Base-by-base conservation (phyloP, 164 flowering plant species). In the Chimonanthus praecox region DNA sequence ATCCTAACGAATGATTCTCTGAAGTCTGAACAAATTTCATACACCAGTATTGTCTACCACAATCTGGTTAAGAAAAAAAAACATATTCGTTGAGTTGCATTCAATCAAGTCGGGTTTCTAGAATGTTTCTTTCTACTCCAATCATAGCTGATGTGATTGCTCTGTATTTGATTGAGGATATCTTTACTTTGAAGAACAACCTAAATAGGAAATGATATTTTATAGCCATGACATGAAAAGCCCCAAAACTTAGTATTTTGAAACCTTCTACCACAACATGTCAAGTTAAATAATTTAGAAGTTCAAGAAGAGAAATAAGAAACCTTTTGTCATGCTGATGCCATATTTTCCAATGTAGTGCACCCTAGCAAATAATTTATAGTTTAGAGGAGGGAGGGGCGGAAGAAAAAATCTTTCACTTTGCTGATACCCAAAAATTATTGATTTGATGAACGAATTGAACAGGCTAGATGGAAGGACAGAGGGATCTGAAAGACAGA, bases 401-500 rank as follows among this genome's bases (percentile, higher is more conserved):
- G 33, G 33, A 33, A 33, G 33, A 33, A 33, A 33, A 33, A 33
- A 33, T 33, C 11, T 7, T 3, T 54, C 15, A 54, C 60, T 54
- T 8, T 3, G 8, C 2, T 54, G 4, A 15, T 54, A 54, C 8
- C 8, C 60, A 54, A 7, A 54, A 54, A 63, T 10, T 11, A 13
- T 54, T 54, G 60, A 63, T 63, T 63, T 58, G 2, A 72, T 73
- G 71, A 6, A 54, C 75, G 7, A 80, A 68, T 16, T 13, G 21
- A 72, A 78, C 87, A 96, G 99, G 84, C 80, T 96, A 49, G 99
- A 96, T 82, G 99, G 99, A 75, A 87, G 87, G 78, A 96, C 98
- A 8, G 89, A 80, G 69, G 90, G 92, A 49, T 90, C 91, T 70
- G 92, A 88, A 80, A 88, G 99, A 80, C 98, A 94, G 74, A 94